A percentile compares a stretch with the other conserved stretches of the same genome.
Evolutionary conservation across 2,329 filamentous ascomycete species (phyloP).

Genomic region (Amphichorda felina): DNA sequence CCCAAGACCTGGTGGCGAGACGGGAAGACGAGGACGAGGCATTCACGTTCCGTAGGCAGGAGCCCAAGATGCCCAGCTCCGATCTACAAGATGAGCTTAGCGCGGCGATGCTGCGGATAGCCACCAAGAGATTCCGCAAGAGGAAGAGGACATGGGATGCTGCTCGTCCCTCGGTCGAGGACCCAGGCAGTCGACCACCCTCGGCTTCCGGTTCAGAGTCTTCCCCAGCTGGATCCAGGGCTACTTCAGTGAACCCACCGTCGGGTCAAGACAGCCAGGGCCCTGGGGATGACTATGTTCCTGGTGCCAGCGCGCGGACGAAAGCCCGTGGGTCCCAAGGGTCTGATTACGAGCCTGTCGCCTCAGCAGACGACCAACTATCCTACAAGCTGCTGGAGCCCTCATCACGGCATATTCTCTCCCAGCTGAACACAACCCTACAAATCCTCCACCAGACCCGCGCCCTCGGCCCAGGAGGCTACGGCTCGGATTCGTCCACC

Average conservation of each 20-base stretch:
- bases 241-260: background rate
- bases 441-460: constrained; percentile 57
- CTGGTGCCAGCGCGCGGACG: background rate
- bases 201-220: background rate
- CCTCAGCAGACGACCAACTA: constrained; percentile 59
- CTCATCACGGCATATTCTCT: constrained; percentile 56
- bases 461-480: constrained; percentile 27
- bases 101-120: constrained; percentile 51
- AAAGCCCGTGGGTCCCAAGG: background rate
- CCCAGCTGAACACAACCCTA: constrained; percentile 58
- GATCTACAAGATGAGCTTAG: constrained; percentile 60
- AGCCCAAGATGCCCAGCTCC: constrained; percentile 36
- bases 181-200: too few relatives aligned
- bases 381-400: constrained; percentile 56
- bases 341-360: constrained; percentile 33
- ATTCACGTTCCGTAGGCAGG: constrained; percentile 35
- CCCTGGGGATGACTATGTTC: background rate
- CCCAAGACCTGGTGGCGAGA: constrained; percentile 31
- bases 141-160: constrained; percentile 7
- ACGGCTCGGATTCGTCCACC: constrained; percentile 25
- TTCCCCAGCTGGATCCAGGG: background rate
- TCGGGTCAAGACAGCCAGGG: background rate
- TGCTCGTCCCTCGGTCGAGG: constrained; percentile 5
- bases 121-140: constrained; percentile 50
- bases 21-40: constrained; percentile 30